These are phyloP conservation scores for Grigorovia humatica DNA, from an alignment of 805 yeast species.

Conservation along the genomic window DNA sequence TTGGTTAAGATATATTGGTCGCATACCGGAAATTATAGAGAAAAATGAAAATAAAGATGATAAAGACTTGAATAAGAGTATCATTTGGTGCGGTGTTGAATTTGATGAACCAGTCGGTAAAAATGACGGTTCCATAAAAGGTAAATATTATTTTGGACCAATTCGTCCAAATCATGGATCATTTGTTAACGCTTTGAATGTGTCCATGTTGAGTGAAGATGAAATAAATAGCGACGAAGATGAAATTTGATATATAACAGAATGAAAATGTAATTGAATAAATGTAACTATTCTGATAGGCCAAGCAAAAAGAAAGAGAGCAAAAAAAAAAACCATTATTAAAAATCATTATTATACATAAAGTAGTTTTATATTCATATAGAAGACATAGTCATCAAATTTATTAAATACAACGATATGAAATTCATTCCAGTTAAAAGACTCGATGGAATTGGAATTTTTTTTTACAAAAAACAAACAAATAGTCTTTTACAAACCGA, in stretches of 20 bases:
- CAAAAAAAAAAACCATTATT: too few relatives aligned
- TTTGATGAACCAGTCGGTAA: constrained; percentile 82
- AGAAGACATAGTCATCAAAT: constrained; percentile 12
- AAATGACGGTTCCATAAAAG: constrained; percentile 68
- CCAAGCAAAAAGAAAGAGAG: too few relatives aligned
- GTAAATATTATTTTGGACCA: constrained; percentile 49
- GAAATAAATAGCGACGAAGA: constrained; percentile 34
- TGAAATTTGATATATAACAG: not conserved
- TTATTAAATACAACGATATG: not conserved
- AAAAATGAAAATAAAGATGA: constrained; percentile 17
- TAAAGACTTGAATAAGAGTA: too few relatives aligned
- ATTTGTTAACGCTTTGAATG: constrained; percentile 58
- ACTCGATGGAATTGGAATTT: not conserved
- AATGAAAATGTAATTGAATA: too few relatives aligned
- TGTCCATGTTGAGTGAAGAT: constrained; percentile 52
- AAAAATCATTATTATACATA: too few relatives aligned
- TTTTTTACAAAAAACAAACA: too few relatives aligned
- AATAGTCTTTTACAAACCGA: too few relatives aligned
- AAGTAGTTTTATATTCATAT: constrained; percentile 4
- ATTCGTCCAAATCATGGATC: constrained; percentile 52
- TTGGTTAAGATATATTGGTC: constrained; percentile 58
- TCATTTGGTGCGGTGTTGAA: constrained; percentile 73
- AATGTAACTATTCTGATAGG: too few relatives aligned
- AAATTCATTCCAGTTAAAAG: not conserved
- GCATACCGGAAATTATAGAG: constrained; percentile 41